These are phyloP conservation scores for Aspergillus asperescens DNA, from an alignment of 495 filamentous ascomycete genomes.

Conservation along the genomic window DNA sequence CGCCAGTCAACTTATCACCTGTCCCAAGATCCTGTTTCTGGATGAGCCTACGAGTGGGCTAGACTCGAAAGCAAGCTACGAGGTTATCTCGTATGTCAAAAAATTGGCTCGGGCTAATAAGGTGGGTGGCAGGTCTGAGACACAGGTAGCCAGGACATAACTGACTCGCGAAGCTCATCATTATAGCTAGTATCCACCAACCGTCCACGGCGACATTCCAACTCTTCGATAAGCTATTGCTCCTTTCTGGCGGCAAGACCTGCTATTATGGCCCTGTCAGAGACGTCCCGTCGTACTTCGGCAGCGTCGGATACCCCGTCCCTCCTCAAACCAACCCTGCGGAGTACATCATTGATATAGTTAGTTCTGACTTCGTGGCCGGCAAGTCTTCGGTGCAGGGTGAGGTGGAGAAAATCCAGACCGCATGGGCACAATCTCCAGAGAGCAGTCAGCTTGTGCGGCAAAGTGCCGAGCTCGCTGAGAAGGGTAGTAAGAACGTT, in stretches of 20 bases:
- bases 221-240: constrained; percentile 71
- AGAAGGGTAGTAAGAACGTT: constrained; percentile 15
- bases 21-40: constrained; percentile 70
- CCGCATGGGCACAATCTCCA: constrained; percentile 26
- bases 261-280: constrained; percentile 63
- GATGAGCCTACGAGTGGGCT: constrained; percentile 80
- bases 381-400: constrained; percentile 36
- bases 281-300: constrained; percentile 53
- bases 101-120: constrained; percentile 61
- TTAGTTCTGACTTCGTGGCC: constrained; percentile 65
- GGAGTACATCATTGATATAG: constrained; percentile 67
- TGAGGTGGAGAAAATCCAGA: constrained; percentile 27
- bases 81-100: constrained; percentile 61
- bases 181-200: constrained; percentile 79
- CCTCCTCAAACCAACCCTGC: constrained; percentile 69
- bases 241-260: constrained; percentile 62
- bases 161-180: constrained; percentile 45
- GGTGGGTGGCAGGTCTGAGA: constrained; percentile 36
- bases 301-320: constrained; percentile 50
- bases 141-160: not conserved
- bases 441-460: constrained; percentile 15
- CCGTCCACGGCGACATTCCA: constrained; percentile 71
- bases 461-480: constrained; percentile 1
- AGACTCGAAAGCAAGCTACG: constrained; percentile 63
- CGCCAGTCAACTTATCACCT: constrained; percentile 72